Evolutionary conservation across 257 asterid genomes (phyloP).

Genomic region (Ballota nigra): DNA sequence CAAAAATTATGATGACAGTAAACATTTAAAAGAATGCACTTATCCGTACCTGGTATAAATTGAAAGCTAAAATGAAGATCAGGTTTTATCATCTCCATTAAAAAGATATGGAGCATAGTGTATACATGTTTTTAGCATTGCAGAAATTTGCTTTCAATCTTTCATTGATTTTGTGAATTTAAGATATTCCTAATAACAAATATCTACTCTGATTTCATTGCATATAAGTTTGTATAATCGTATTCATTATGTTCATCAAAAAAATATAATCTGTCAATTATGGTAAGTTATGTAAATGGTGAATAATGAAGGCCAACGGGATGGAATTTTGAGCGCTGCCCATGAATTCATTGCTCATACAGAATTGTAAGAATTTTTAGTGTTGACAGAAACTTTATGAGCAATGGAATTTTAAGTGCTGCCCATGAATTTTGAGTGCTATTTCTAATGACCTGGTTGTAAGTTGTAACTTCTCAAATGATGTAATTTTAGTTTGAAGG

Average conservation of each 20-base stretch:
- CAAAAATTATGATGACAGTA: neutral
- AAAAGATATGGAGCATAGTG: neutral
- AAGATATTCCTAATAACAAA: neutral
- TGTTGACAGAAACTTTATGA: too few relatives aligned
- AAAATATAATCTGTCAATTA: neutral
- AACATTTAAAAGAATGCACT: neutral
- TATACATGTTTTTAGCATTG: neutral
- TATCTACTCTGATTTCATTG: neutral
- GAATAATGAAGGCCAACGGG: too few relatives aligned
- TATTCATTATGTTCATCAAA: neutral
- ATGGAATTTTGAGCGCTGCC: slow-evolving; percentile 9
- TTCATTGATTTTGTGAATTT: neutral
- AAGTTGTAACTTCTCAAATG: slow-evolving; percentile 19
- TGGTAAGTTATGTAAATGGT: slow-evolving; percentile 1
- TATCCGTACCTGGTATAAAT: neutral
- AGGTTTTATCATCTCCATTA: slow-evolving; percentile 4
- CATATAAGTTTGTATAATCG: neutral
- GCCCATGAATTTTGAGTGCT: neutral
- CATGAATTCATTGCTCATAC: too few relatives aligned
- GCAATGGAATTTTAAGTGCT: too few relatives aligned
- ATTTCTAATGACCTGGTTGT: slow-evolving; percentile 12
- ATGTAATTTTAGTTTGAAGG: slow-evolving; percentile 66
- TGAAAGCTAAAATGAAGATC: neutral
- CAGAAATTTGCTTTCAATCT: neutral
- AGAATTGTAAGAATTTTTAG: too few relatives aligned